Percentiles rank a stretch among this genome's conserved stretches.
Conservation (phyloP, 192 early-diverging fungal genomes). For the Linnemannia schmuckeri region DNA sequence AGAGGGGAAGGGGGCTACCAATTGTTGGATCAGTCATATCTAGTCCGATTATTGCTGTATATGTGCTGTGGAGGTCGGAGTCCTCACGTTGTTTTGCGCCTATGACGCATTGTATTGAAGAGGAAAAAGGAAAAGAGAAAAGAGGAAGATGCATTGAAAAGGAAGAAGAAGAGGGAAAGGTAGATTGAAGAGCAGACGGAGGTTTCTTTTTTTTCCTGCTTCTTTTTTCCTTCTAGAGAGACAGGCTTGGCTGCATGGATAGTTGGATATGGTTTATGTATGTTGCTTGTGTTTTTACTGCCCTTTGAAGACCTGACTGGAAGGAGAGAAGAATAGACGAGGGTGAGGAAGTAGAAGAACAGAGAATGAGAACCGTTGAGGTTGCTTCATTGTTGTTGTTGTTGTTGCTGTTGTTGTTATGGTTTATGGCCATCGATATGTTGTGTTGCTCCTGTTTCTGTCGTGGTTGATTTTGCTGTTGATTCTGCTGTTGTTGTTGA, state of each 20-base stretch:
- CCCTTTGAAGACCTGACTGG: background rate
- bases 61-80: slow-evolving; percentile 3
- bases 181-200: no score
- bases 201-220: no score
- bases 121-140: background rate
- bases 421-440: background rate
- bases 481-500: background rate
- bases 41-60: background rate
- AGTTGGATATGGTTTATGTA: no score
- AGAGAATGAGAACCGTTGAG: background rate
- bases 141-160: background rate
- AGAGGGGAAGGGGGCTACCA: background rate
- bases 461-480: no score
- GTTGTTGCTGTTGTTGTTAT: background rate
- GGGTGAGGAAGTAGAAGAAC: background rate
- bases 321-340: background rate
- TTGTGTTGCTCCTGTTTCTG: background rate
- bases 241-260: no score
- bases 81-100: no score
- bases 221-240: no score
- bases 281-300: no score
- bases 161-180: no score
- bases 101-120: no score
- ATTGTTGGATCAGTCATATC: background rate
- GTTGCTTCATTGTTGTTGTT: background rate